phyloP scores from a whole-genome alignment of 2,329 filamentous ascomycete species.

The Cladophialophora carrionii region DNA sequence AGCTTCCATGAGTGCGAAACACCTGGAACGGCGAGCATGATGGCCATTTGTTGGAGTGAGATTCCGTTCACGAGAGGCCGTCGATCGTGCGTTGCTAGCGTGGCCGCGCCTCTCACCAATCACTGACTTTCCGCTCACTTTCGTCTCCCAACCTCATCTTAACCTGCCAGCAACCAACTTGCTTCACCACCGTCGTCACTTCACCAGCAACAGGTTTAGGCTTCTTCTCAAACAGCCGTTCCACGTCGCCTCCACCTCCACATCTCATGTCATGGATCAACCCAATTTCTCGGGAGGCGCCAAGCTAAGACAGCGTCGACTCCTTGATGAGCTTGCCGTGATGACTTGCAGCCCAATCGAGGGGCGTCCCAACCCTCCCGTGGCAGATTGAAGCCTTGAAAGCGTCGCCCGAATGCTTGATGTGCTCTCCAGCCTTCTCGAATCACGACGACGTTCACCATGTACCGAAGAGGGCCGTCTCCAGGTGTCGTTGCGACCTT shows the following conservation, averaged over 20 bases:
- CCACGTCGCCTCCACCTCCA: not conserved
- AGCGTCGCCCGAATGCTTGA: constrained; percentile 21
- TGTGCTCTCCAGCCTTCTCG: constrained; percentile 21
- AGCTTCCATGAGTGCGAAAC: not conserved
- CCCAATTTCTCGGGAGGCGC: constrained; percentile 21
- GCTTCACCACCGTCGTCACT: not conserved
- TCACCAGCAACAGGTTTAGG: not conserved
- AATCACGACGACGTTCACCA: constrained; percentile 22
- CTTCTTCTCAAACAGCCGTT: constrained; percentile 10
- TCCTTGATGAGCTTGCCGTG: constrained; percentile 11
- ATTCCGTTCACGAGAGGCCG: constrained; percentile 5
- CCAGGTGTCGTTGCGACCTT: constrained; percentile 20
- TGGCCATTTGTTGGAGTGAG: constrained; percentile 16
- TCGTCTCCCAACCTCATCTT: constrained; percentile 33
- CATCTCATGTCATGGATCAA: constrained; percentile 15
- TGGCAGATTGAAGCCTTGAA: constrained; percentile 20
- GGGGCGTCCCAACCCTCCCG: constrained; percentile 3
- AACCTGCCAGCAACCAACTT: constrained; percentile 4
- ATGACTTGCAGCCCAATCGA: constrained; percentile 24
- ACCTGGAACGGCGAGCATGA: constrained; percentile 8
- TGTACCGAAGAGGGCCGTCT: not conserved
- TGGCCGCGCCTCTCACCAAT: constrained; percentile 19
- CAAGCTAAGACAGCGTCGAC: constrained; percentile 16
- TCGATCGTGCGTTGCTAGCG: constrained; percentile 24
- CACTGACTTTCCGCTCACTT: constrained; percentile 9